phyloP scores from a whole-genome alignment of 192 early-diverging fungal genomes.

The Coemansia sp. region DNA sequence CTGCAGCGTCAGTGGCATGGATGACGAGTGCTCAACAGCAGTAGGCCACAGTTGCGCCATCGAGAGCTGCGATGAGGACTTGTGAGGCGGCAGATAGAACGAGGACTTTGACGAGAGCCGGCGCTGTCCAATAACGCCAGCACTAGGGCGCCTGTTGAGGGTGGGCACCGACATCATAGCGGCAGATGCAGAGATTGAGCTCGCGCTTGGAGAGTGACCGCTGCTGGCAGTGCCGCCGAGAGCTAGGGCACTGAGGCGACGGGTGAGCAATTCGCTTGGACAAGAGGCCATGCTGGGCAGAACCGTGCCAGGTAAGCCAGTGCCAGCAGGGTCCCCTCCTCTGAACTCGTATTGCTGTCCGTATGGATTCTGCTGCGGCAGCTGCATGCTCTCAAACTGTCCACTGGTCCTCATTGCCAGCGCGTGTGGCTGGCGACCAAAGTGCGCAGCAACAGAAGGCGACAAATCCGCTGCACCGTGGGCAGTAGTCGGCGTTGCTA shows the following conservation, averaged over 20 bases:
- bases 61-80: conserved; percentile 40
- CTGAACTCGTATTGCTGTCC: conserved; percentile 9
- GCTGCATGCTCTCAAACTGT: conserved; percentile 19
- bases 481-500: conserved; percentile 12
- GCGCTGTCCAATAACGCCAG: conserved; percentile 51
- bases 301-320: conserved; percentile 2
- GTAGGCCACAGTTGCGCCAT: conserved; percentile 37
- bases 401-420: conserved; percentile 14
- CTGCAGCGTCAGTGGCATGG: background rate
- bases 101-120: conserved; percentile 45
- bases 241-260: conserved; percentile 42
- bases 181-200: background rate
- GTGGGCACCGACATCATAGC: conserved; percentile 2
- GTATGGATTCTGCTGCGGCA: conserved; percentile 10
- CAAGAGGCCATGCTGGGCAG: conserved; percentile 23
- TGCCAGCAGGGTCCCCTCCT: background rate
- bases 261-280: conserved; percentile 42
- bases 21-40: background rate
- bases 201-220: conserved; percentile 1
- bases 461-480: conserved; percentile 15
- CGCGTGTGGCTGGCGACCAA: conserved; percentile 12
- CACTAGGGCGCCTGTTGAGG: conserved; percentile 44
- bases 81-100: conserved; percentile 36
- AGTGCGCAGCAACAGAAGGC: conserved; percentile 14
- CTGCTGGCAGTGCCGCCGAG: conserved; percentile 9